Percentiles rank a stretch among this genome's conserved stretches.
These are phyloP conservation scores for Funneliformis geosporum DNA, from an alignment of 192 early-diverging fungal species.

Conservation along the genomic window DNA sequence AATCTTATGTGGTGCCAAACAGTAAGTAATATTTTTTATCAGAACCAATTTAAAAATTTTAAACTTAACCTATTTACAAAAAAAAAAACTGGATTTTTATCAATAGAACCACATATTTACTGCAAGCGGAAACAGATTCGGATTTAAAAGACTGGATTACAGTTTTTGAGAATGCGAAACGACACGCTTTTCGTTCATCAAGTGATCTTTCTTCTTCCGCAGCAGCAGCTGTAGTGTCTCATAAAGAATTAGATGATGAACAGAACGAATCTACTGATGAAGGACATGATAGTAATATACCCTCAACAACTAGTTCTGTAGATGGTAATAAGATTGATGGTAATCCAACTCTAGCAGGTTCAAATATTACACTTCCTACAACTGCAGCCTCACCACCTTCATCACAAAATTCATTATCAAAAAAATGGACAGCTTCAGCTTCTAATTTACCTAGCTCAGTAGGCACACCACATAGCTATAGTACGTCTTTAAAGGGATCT, in stretches of 20 bases:
- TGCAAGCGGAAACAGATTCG: constrained; percentile 71
- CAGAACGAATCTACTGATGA: not conserved
- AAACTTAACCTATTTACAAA: not conserved
- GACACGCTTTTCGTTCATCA: constrained; percentile 35
- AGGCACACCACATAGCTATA: not conserved
- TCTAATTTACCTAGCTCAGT: not conserved
- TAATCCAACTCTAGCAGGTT: not conserved
- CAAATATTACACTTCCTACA: not conserved
- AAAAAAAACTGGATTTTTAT: constrained; percentile 21
- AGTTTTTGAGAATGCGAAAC: constrained; percentile 62
- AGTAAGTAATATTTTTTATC: constrained; percentile 47
- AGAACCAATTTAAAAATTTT: not conserved
- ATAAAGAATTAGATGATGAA: constrained; percentile 30
- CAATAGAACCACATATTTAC: constrained; percentile 42
- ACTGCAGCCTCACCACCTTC: not conserved
- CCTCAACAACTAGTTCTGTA: constrained; percentile 17
- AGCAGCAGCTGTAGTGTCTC: constrained; percentile 30
- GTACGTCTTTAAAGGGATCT: not conserved
- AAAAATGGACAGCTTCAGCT: not conserved
- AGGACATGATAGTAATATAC: constrained; percentile 15
- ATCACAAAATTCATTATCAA: not conserved
- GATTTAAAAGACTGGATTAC: constrained; percentile 69
- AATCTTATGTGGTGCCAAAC: constrained; percentile 55
- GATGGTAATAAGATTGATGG: constrained; percentile 19
- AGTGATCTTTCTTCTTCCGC: constrained; percentile 40